Evolutionary conservation across 208 protist genomes (phyloP).

Genomic region (Trypanosoma theileri): DNA sequence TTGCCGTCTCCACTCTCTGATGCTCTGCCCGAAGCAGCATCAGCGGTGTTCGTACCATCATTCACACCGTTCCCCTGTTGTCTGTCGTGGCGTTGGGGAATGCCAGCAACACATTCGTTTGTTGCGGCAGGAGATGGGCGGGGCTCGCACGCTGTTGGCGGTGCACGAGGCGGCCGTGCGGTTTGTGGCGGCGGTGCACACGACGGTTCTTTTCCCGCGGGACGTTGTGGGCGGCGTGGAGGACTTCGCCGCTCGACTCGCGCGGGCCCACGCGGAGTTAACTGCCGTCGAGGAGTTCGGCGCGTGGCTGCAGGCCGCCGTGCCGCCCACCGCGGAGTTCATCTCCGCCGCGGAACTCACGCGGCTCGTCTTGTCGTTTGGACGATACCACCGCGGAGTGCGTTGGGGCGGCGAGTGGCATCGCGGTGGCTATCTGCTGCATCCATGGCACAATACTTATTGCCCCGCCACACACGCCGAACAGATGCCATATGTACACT

Average conservation of each 20-base stretch:
- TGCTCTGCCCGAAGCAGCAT: no score
- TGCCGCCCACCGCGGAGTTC: constrained; percentile 19
- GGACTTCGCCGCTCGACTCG: constrained; percentile 14
- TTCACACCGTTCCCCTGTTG: neutral
- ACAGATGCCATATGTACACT: constrained; percentile 79
- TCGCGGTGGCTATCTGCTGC: constrained; percentile 48
- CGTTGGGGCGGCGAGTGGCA: constrained; percentile 67
- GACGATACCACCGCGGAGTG: constrained; percentile 79
- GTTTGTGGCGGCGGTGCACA: constrained; percentile 14
- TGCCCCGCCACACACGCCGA: constrained; percentile 55
- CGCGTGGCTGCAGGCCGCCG: constrained; percentile 37
- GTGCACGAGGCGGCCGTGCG: constrained; percentile 10
- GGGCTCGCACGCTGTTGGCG: constrained; percentile 21
- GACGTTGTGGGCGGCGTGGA: constrained; percentile 27
- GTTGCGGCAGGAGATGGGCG: constrained; percentile 8
- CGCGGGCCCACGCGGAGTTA: no score
- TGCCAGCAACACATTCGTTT: constrained; percentile 7
- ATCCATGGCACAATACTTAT: constrained; percentile 68
- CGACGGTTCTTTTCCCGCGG: constrained; percentile 21
- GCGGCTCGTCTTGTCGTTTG: constrained; percentile 55
- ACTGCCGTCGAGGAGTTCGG: constrained; percentile 18
- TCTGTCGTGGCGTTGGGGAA: constrained; percentile 19
- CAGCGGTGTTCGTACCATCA: neutral
- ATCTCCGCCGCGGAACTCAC: constrained; percentile 56
- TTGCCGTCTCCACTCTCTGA: no score